A percentile compares a stretch with the other conserved stretches of the same genome.
phyloP scores from a whole-genome alignment of 441 rosid species.

The Populus hybrid region DNA sequence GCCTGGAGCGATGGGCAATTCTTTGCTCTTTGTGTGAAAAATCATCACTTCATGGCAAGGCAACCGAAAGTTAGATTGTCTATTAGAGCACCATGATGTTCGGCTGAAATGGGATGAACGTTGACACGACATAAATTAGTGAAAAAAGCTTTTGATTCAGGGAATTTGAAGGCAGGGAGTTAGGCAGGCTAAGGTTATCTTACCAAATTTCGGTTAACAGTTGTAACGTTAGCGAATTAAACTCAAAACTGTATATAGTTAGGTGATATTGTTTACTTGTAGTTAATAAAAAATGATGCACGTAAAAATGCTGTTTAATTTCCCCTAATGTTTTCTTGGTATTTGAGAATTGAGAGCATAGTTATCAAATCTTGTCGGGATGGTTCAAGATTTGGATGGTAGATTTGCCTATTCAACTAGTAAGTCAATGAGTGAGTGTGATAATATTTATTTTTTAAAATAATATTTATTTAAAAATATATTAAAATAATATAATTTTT shows the following conservation, averaged over 20 bases:
- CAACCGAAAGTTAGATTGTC: not conserved
- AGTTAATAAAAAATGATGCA: not conserved
- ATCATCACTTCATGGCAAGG: not conserved
- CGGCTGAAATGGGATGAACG: not conserved
- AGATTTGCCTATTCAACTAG: not conserved
- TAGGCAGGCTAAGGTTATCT: constrained; percentile 23
- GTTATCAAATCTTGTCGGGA: not conserved
- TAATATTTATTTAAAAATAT: too few relatives aligned
- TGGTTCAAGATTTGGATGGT: not conserved
- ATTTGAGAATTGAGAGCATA: not conserved
- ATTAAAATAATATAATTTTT: too few relatives aligned
- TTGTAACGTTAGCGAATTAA: constrained; percentile 12
- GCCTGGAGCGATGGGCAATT: not conserved
- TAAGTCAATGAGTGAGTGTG: not conserved
- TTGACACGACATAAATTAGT: not conserved
- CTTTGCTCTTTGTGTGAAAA: not conserved
- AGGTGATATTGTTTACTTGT: not conserved
- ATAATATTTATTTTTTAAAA: too few relatives aligned
- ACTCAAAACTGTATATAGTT: constrained; percentile 28
- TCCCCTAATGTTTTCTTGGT: not conserved
- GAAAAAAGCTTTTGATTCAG: not conserved
- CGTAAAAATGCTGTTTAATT: not conserved
- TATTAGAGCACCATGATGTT: not conserved
- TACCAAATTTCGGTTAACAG: constrained; percentile 22
- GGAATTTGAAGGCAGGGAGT: constrained; percentile 13